Conservation (phyloP, 2,329 filamentous ascomycete species). For the Botrytis hyacinthi region DNA sequence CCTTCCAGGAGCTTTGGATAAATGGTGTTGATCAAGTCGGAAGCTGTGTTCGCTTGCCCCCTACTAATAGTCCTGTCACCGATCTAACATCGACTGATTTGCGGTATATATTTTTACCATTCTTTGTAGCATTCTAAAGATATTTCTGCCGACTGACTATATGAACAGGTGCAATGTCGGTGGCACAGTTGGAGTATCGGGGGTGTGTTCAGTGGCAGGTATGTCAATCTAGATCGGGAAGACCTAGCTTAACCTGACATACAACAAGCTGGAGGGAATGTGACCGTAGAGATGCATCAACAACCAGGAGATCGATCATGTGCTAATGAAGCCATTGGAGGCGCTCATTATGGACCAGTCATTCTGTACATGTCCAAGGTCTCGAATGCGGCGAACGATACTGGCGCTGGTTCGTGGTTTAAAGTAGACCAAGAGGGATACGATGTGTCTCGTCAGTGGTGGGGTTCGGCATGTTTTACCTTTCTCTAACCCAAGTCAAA, state of each 20-base stretch:
- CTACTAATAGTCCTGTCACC: conserved; percentile 52
- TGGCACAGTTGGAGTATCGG: conserved; percentile 39
- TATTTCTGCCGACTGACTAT: neutral
- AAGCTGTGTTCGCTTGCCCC: conserved; percentile 49
- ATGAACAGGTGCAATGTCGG: conserved; percentile 49
- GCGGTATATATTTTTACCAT: neutral
- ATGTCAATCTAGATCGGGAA: neutral
- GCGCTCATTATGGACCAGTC: conserved; percentile 54
- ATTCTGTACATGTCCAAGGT: conserved; percentile 53
- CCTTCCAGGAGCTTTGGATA: conserved; percentile 41
- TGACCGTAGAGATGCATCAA: conserved; percentile 59
- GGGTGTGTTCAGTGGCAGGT: conserved; percentile 34
- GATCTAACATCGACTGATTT: conserved; percentile 47
- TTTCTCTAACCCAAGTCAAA: neutral
- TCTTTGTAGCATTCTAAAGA: neutral
- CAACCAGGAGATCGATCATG: conserved; percentile 49
- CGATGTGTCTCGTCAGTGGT: conserved; percentile 24
- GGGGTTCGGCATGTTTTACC: conserved; percentile 27
- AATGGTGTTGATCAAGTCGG: conserved; percentile 46
- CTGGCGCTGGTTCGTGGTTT: conserved; percentile 36
- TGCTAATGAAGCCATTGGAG: conserved; percentile 50
- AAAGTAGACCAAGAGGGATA: conserved; percentile 31
- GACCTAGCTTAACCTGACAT: neutral
- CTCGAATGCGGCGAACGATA: conserved; percentile 46
- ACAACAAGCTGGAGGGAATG: conserved; percentile 42